Evolutionary conservation across 345 rosid species (phyloP).

Genomic region (Hibiscus tridactylites): DNA sequence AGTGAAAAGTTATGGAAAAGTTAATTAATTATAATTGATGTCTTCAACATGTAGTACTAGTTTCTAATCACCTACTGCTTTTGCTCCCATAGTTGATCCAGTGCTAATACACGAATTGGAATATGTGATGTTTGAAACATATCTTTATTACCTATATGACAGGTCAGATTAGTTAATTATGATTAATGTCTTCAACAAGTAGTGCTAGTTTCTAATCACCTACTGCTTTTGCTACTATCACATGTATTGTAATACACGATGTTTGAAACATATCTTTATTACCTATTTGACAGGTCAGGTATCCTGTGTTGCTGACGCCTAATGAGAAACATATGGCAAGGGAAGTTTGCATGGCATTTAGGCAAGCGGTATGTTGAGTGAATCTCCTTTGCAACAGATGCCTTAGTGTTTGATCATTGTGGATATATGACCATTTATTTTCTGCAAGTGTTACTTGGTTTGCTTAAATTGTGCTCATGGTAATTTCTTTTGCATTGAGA

Average conservation of each 20-base stretch:
- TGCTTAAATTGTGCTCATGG: no score
- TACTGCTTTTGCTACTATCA: no score
- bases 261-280: constrained; percentile 3
- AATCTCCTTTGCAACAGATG: not conserved
- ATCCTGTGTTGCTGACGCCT: constrained; percentile 95
- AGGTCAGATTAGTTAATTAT: constrained; percentile 48
- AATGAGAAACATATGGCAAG: constrained; percentile 98
- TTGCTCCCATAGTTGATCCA: not conserved
- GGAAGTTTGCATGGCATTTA: constrained; percentile 91
- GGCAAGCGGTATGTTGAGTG: constrained; percentile 72
- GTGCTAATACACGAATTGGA: not conserved
- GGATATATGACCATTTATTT: not conserved
- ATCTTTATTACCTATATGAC: constrained; percentile 20
- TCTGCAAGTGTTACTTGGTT: not conserved
- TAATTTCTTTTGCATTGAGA: not conserved
- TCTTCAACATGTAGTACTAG: not conserved
- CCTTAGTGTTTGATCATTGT: not conserved
- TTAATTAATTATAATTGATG: not conserved
- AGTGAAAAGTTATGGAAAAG: not conserved
- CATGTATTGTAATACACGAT: not conserved
- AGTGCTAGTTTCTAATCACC: no score
- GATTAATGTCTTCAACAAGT: no score
- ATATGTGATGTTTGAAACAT: not conserved
- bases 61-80: not conserved
- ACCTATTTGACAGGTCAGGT: constrained; percentile 61